Evolutionary conservation across 192 early-diverging fungal genomes (phyloP).

Genomic region (Coemansia sp.): DNA sequence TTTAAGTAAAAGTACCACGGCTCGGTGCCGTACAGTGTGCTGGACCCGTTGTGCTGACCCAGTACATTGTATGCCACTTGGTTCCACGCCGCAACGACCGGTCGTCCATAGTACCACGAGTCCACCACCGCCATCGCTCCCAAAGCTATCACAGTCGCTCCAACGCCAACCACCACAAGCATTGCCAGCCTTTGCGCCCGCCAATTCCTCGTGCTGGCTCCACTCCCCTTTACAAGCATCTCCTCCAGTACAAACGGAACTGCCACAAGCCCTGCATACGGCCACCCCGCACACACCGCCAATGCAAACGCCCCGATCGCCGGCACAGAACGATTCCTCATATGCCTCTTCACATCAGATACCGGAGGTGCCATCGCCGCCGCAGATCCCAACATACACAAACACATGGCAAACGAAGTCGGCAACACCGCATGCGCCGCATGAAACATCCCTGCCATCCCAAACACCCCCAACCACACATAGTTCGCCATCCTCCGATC

Average conservation of each 20-base stretch:
- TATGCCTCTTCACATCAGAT: constrained; percentile 58
- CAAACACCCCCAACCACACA: constrained; percentile 60
- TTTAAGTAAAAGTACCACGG: constrained; percentile 90
- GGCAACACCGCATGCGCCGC: constrained; percentile 81
- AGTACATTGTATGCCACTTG: constrained; percentile 94
- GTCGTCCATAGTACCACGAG: constrained; percentile 69
- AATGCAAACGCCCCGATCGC: constrained; percentile 80
- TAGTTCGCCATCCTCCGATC: constrained; percentile 69
- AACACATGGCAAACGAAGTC: constrained; percentile 90
- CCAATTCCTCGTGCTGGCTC: constrained; percentile 26
- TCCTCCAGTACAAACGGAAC: constrained; percentile 82
- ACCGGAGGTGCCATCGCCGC: constrained; percentile 65
- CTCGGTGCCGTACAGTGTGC: constrained; percentile 87
- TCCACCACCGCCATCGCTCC: constrained; percentile 69
- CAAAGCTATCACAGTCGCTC: constrained; percentile 24
- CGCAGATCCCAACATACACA: constrained; percentile 73
- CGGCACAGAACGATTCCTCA: constrained; percentile 64
- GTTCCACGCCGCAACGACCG: constrained; percentile 77
- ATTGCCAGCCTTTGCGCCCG: constrained; percentile 12
- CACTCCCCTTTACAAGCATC: constrained; percentile 29
- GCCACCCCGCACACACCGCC: constrained; percentile 59
- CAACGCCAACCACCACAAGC: constrained; percentile 34
- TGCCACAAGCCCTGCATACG: constrained; percentile 50
- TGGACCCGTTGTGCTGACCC: constrained; percentile 56
- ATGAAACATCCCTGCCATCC: constrained; percentile 86